phyloP scores from a whole-genome alignment of 768 basidiomycete genomes.

The Pleurotus platypus region DNA sequence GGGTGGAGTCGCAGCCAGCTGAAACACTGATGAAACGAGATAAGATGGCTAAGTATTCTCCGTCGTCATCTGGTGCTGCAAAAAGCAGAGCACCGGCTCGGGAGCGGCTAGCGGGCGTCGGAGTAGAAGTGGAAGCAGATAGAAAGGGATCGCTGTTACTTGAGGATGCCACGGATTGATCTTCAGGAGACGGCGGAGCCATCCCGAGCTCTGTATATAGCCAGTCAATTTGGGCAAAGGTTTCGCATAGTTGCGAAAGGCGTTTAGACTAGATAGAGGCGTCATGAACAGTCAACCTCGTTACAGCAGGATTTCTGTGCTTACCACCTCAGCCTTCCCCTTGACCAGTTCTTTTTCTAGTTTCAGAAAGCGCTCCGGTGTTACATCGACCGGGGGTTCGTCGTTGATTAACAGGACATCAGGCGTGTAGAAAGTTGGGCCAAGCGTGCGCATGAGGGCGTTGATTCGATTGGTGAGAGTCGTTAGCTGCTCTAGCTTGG shows the following conservation, averaged over 20 bases:
- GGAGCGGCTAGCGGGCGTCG: conserved; percentile 44
- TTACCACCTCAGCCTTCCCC: conserved; percentile 83
- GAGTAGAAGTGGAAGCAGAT: conserved; percentile 35
- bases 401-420: conserved; percentile 51
- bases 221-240: conserved; percentile 78
- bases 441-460: conserved; percentile 56
- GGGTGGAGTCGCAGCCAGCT: conserved; percentile 44
- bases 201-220: conserved; percentile 82
- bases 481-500: conserved; percentile 72
- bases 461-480: conserved; percentile 67
- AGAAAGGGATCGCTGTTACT: conserved; percentile 14
- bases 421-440: conserved; percentile 49
- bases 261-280: conserved; percentile 54
- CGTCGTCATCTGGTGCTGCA: conserved; percentile 13
- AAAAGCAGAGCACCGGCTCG: conserved; percentile 29
- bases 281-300: background rate
- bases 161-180: conserved; percentile 28
- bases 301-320: conserved; percentile 23
- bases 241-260: conserved; percentile 54
- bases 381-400: conserved; percentile 56
- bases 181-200: conserved; percentile 51
- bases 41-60: conserved; percentile 57
- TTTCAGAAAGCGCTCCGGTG: conserved; percentile 73
- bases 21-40: conserved; percentile 59
- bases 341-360: conserved; percentile 83